Percentiles rank a stretch among this genome's conserved stretches.
Conservation (phyloP, 1,284 basidiomycete genomes). For the Apiotrichum mycotoxinovorans region DNA sequence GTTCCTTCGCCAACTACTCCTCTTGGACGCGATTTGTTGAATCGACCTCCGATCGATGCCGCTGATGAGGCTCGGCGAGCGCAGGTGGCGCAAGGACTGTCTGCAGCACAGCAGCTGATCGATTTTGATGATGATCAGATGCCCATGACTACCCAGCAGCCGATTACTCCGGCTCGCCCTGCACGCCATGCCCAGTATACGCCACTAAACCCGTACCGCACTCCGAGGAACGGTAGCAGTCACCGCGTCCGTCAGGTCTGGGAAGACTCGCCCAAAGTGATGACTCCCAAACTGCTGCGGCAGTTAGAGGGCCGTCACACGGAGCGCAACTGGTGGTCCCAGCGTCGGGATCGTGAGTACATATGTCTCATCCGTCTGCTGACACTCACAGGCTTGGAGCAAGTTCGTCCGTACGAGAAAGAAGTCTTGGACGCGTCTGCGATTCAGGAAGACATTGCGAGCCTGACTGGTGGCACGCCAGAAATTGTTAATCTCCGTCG, state of each 20-base stretch:
- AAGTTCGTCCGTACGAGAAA: slow-evolving; percentile 22
- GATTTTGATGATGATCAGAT: slow-evolving; percentile 30
- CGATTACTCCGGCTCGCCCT: slow-evolving; percentile 25
- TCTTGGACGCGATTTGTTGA: neutral
- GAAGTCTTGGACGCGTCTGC: slow-evolving; percentile 5
- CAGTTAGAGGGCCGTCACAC: slow-evolving; percentile 30
- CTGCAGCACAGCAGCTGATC: slow-evolving; percentile 73
- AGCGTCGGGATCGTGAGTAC: slow-evolving; percentile 33
- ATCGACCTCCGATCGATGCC: slow-evolving; percentile 7
- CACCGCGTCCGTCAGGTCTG: slow-evolving; percentile 18
- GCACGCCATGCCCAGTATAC: slow-evolving; percentile 9
- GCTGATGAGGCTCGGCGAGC: slow-evolving; percentile 77
- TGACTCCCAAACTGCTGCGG: slow-evolving; percentile 18
- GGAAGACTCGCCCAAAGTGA: slow-evolving; percentile 39
- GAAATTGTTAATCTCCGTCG: slow-evolving; percentile 25
- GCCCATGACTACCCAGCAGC: slow-evolving; percentile 8
- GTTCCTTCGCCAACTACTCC: neutral
- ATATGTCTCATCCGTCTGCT: neutral
- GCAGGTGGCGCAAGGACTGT: slow-evolving; percentile 81
- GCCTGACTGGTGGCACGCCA: slow-evolving; percentile 9
- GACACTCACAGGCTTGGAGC: slow-evolving; percentile 28
- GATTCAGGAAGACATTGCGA: slow-evolving; percentile 24
- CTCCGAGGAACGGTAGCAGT: neutral
- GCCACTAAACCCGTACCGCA: neutral
- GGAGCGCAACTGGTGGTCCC: slow-evolving; percentile 44